Base-by-base conservation (phyloP, 106 monocot species). In the Dioscorea zingiberensis region DNA sequence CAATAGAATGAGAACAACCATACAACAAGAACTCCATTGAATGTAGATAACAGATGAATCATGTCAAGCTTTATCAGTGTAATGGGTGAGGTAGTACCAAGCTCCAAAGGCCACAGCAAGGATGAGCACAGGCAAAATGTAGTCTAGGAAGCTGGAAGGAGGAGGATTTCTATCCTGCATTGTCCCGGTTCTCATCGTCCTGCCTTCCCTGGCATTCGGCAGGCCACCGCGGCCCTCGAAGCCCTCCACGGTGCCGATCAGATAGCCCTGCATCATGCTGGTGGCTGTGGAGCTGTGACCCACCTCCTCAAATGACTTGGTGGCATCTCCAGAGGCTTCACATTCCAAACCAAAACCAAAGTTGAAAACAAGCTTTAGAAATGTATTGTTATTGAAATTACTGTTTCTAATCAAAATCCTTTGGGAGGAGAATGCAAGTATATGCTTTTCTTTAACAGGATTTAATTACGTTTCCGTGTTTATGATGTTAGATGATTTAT, bases 241-340 rank as follows among this genome's bases (percentile, higher is more conserved):
- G 48, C 62, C 83, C 1, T 85, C 76, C 13, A 88, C 21, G 22
- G 66, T 27, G 7, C 97, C 97, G 25, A 98, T 86, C 62, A 78
- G 12, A 63, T 77, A 98, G 29, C 73, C 62, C 30, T 74, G 73
- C 86, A 98, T 88, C 91, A 92, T 72, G 61, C 70, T 76, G 30
- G 46, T 62, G 54, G 97, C 97, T 14, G 68, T 70, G 30, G 85
- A 73, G 73, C 97, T 98, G 82, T 98, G 97, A 2, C 88, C 92
- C 13, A 98, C 88, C 15, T 92, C 88, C 68, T 98, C 97, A 62
- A 98, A 98, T 53, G 85, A 64, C 57, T 89, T 67, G 10, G 97
- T 98, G 13, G 88, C 92, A 70, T 98, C 97, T 51, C 88, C 88
- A 47, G 58, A 71, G 14, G 53, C 92, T 87, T 66, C 47, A 44